Evolutionary conservation across 2,329 filamentous ascomycete genomes (phyloP).

Genomic region (Arachnopeziza araneosa): DNA sequence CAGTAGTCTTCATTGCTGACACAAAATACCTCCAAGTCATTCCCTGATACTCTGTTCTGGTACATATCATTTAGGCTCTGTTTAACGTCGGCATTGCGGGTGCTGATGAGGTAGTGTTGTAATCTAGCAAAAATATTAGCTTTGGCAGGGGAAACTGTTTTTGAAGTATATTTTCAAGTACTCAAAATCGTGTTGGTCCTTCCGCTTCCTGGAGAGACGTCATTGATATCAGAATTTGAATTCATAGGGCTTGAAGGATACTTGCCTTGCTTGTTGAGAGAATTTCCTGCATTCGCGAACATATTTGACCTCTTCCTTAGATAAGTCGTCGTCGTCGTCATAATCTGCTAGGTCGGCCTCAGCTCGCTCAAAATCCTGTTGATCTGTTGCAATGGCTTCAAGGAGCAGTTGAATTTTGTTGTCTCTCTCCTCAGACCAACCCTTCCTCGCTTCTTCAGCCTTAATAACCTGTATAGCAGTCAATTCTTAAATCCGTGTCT

Average conservation of each 20-base stretch:
- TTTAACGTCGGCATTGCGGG: slow-evolving; percentile 35
- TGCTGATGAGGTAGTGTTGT: slow-evolving; percentile 32
- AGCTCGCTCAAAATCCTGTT: background rate
- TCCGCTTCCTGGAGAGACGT: slow-evolving; percentile 3
- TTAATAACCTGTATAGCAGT: slow-evolving; percentile 5
- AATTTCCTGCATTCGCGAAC: background rate
- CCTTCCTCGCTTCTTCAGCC: slow-evolving; percentile 7
- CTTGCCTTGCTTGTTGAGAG: slow-evolving; percentile 3
- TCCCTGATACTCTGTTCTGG: slow-evolving; percentile 16
- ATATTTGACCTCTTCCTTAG: background rate
- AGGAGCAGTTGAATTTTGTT: slow-evolving; percentile 1
- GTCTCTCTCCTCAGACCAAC: slow-evolving; percentile 5
- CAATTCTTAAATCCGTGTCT: slow-evolving; percentile 3
- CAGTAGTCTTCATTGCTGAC: slow-evolving; percentile 41
- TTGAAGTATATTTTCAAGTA: background rate
- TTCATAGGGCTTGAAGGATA: background rate
- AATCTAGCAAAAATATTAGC: slow-evolving; percentile 24
- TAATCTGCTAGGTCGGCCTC: slow-evolving; percentile 3
- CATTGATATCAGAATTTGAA: background rate
- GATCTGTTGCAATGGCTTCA: slow-evolving; percentile 5
- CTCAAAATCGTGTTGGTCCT: slow-evolving; percentile 6
- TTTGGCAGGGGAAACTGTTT: background rate
- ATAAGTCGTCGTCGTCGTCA: slow-evolving; percentile 2
- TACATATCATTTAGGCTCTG: slow-evolving; percentile 30
- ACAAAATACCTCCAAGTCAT: slow-evolving; percentile 36